phyloP scores from a whole-genome alignment of 331 rosid genomes.

The Rhamnella rubrinervis region DNA sequence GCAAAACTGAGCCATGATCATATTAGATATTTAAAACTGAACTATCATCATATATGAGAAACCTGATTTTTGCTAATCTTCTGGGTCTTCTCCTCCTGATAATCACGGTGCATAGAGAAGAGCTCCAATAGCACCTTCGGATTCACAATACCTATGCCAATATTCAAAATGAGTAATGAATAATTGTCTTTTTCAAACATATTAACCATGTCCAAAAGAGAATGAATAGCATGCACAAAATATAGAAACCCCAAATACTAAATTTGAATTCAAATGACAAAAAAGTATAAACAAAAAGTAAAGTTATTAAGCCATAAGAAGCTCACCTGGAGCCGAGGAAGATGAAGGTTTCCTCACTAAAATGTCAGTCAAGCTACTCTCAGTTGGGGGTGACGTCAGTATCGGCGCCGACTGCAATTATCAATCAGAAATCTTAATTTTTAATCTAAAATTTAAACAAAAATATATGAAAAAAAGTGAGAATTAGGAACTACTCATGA shows the following conservation, averaged over 20 bases:
- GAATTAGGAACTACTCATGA: background rate
- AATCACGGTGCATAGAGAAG: conserved; percentile 75
- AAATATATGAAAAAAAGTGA: conserved; percentile 3
- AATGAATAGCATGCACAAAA: background rate
- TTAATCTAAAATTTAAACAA: background rate
- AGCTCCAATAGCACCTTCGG: conserved; percentile 81
- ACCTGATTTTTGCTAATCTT: conserved; percentile 81
- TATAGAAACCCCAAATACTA: background rate
- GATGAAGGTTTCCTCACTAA: conserved; percentile 79
- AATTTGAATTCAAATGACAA: background rate
- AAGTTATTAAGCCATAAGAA: background rate
- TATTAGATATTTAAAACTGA: background rate
- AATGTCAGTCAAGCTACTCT: conserved; percentile 84
- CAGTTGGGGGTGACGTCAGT: conserved; percentile 69
- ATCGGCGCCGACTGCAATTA: conserved; percentile 73
- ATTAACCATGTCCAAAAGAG: conserved; percentile 6
- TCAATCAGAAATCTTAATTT: background rate
- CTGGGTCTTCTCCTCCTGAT: conserved; percentile 70
- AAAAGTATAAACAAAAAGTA: background rate
- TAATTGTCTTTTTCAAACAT: conserved; percentile 7
- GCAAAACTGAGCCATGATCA: background rate
- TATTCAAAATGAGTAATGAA: conserved; percentile 26
- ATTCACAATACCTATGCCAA: conserved; percentile 57
- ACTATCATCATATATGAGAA: background rate
- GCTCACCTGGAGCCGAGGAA: conserved; percentile 57